Evolutionary conservation across 2,329 filamentous ascomycete species (phyloP).

Genomic region (Cucurbitaria berberidis): DNA sequence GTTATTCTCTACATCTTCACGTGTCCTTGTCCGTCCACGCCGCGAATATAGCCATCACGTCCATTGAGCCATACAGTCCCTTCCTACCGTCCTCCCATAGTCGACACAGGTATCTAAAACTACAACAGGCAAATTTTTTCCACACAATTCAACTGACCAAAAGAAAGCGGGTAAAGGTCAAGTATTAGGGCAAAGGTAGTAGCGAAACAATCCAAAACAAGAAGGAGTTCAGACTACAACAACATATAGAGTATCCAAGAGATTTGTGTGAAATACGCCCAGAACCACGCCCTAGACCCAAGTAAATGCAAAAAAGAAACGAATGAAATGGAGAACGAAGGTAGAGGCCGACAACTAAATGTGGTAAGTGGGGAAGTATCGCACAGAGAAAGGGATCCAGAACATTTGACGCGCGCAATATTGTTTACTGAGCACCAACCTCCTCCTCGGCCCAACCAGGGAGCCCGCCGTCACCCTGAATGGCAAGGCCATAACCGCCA

Average conservation of each 20-base stretch:
- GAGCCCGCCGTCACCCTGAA: constrained; percentile 63
- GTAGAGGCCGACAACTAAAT: constrained; percentile 38
- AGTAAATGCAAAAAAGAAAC: constrained; percentile 10
- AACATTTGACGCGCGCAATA: constrained; percentile 1
- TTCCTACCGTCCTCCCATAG: constrained; percentile 7
- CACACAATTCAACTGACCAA: constrained; percentile 2
- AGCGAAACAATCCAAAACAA: constrained; percentile 4
- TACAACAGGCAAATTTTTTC: constrained; percentile 9
- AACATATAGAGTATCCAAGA: constrained; percentile 27
- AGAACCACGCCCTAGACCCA: constrained; percentile 11
- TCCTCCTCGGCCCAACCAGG: constrained; percentile 70
- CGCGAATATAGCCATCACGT: neutral
- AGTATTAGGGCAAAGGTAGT: constrained; percentile 17
- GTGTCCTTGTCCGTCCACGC: neutral
- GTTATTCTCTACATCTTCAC: neutral
- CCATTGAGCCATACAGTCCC: constrained; percentile 8
- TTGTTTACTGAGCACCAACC: constrained; percentile 59
- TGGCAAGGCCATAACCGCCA: constrained; percentile 64
- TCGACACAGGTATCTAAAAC: constrained; percentile 36
- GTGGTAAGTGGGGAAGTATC: constrained; percentile 36
- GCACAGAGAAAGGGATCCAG: constrained; percentile 36
- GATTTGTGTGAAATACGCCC: constrained; percentile 19
- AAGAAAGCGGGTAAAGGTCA: constrained; percentile 25
- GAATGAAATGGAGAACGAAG: constrained; percentile 8
- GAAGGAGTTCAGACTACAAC: constrained; percentile 28